Conservation (phyloP, 2,329 filamentous ascomycete genomes). For the Pseudogymnoascus verrucosus region DNA sequence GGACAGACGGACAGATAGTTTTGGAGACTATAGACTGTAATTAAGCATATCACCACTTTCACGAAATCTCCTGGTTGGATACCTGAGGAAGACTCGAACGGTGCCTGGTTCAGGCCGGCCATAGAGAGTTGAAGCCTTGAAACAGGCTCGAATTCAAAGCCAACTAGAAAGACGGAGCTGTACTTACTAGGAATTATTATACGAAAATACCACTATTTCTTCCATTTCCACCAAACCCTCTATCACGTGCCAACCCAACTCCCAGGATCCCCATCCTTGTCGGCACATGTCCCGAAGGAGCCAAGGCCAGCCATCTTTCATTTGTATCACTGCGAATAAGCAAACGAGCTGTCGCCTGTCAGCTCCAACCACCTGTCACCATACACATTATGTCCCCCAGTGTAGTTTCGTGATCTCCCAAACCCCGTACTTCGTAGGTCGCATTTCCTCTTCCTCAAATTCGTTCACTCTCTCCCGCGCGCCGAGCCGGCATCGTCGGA, state of each 20-base stretch:
- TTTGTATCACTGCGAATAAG: constrained; percentile 1
- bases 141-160: too few relatives aligned
- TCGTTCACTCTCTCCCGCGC: background rate
- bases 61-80: background rate
- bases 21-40: constrained; percentile 1
- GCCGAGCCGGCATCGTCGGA: background rate
- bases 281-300: background rate
- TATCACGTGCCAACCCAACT: background rate
- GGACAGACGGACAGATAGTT: background rate
- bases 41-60: background rate
- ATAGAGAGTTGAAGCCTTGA: too few relatives aligned
- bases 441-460: background rate
- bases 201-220: background rate
- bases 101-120: too few relatives aligned
- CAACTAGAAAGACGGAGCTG: background rate
- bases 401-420: background rate
- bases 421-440: background rate
- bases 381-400: background rate
- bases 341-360: background rate
- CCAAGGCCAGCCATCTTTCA: background rate
- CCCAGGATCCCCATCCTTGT: background rate
- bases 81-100: background rate
- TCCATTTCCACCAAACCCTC: background rate
- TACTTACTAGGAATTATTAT: background rate
- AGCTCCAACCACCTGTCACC: background rate